Evolutionary conservation across 306 rosid species (phyloP), one percentile per base, ranked within the genome.

Genomic region (Astragalus glycyphyllos): DNA sequence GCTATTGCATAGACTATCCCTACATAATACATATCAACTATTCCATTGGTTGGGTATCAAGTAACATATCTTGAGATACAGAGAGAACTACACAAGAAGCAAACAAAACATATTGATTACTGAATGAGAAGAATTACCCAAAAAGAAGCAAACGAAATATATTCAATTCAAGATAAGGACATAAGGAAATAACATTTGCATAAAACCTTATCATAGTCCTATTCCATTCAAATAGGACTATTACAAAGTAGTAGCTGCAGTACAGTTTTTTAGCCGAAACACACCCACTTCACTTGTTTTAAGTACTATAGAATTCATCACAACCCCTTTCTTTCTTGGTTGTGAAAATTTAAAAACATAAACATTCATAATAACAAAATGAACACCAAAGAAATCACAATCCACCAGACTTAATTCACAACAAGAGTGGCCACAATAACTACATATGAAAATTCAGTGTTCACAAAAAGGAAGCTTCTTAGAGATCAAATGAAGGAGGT

Each of bases 211-310:
- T 47, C 31, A 29, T 26, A 14, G 48, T 40, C 26, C 29, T 11
- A 68, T 8, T 16, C 47, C 23, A 59, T 50, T 46, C 31, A 56
- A 51, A 60, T n/a, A 71, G 11, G 58, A 44, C 29, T 32, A 57
- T 13, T 40, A 68, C 75, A 44, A 13, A 38, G 46, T 41, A 32
- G 65, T 69, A 69, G 8, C 54, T 13, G 42, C 74, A n/a, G 56
- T 48, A 35, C 6, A 45, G 17, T 53, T 62, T n/a, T n/a, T 53
- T 34, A 7, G 41, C 11, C 26, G 40, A 57, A 34, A 54, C 11
- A 54, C 14, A 51, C 15, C 29, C 60, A 69, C 15, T 69, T 70
- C 5, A 44, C 35, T 44, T 44, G 54, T 62, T 62, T 68, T 13
- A 38, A 31, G 71, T 16, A 60, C 45, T 11, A 12, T 10, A 2